phyloP scores from a whole-genome alignment of 441 rosid species.

The Brassica hybrid region DNA sequence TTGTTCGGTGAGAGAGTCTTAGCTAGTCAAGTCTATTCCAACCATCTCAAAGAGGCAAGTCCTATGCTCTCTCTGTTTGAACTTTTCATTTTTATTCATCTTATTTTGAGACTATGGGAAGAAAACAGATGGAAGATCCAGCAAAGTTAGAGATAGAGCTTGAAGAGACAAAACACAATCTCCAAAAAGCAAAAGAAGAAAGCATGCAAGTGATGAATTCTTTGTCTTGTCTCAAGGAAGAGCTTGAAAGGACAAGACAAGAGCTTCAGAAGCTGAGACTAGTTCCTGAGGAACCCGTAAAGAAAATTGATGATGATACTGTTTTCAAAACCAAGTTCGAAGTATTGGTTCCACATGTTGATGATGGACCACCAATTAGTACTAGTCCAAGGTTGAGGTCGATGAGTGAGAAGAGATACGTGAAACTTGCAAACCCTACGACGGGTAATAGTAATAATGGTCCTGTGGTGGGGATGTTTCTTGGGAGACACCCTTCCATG shows the following conservation, averaged over 20 bases:
- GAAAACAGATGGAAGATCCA: constrained; percentile 45
- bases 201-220: constrained; percentile 59
- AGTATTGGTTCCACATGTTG: constrained; percentile 37
- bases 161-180: constrained; percentile 62
- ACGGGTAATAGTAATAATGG: constrained; percentile 49
- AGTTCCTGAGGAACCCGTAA: constrained; percentile 37
- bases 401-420: constrained; percentile 61
- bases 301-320: constrained; percentile 48
- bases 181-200: constrained; percentile 62
- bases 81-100: background rate
- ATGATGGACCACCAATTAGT: constrained; percentile 13
- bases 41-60: constrained; percentile 61
- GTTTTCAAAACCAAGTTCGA: constrained; percentile 40
- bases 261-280: constrained; percentile 65
- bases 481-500: constrained; percentile 83
- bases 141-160: constrained; percentile 54
- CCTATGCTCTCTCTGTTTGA: background rate
- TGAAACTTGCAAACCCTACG: constrained; percentile 74
- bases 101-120: background rate
- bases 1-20: constrained; percentile 84
- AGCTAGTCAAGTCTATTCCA: constrained; percentile 64
- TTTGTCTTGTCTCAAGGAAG: constrained; percentile 67
- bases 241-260: constrained; percentile 75
- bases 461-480: constrained; percentile 42
- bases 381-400: constrained; percentile 38